A percentile compares a stretch with the other conserved stretches of the same genome.
Evolutionary conservation across 139 green algal genomes (phyloP).

Genomic region (Micromonas commoda): DNA sequence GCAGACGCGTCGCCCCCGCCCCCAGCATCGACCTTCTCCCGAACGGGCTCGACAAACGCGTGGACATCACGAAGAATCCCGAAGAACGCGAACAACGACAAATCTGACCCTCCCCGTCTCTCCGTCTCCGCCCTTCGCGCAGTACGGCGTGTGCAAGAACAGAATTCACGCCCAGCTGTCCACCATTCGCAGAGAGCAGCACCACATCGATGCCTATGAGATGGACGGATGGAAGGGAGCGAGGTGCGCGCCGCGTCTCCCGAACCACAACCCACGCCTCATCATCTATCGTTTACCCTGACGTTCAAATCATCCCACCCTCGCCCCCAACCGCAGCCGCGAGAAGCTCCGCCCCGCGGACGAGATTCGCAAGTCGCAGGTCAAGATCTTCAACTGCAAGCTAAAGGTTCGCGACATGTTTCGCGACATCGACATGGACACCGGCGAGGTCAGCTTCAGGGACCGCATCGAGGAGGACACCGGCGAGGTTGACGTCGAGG

Average conservation of each 20-base stretch:
- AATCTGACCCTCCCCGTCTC: too few relatives aligned
- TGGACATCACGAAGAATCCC: too few relatives aligned
- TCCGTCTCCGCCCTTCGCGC: too few relatives aligned
- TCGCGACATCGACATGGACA: neutral
- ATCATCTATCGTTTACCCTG: too few relatives aligned
- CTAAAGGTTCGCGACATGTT: constrained; percentile 1
- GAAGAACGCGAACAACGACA: too few relatives aligned
- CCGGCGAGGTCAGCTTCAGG: neutral
- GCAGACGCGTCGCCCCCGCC: too few relatives aligned
- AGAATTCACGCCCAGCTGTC: neutral
- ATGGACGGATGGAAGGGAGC: constrained; percentile 1
- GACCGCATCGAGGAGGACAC: constrained; percentile 29
- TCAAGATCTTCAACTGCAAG: constrained; percentile 12
- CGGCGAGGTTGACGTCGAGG: constrained; percentile 56
- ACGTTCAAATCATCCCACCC: too few relatives aligned
- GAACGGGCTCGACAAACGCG: too few relatives aligned
- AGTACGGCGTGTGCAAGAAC: neutral
- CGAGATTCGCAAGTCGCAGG: neutral
- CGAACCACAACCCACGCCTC: too few relatives aligned
- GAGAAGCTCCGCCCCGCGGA: neutral
- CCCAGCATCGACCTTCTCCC: too few relatives aligned
- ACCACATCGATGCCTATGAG: constrained; percentile 1
- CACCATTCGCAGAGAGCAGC: neutral
- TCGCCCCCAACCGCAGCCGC: too few relatives aligned
- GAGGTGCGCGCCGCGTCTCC: too few relatives aligned